Percentiles rank a stretch among this genome's conserved stretches.
phyloP scores from a whole-genome alignment of 495 filamentous ascomycete species.

The Hypoxylon cercidicola region DNA sequence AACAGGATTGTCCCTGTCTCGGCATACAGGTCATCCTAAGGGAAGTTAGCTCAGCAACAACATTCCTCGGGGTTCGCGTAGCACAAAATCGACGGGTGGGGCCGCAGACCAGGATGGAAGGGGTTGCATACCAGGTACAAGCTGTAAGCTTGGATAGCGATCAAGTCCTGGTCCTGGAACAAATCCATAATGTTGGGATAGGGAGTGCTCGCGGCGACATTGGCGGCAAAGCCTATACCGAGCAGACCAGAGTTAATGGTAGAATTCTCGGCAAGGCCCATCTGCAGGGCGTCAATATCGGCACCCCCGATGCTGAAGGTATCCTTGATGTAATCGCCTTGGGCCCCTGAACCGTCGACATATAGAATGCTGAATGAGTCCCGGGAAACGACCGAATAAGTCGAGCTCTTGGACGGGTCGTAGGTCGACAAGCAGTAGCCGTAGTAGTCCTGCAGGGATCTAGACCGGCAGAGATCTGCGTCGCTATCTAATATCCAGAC shows the following conservation, averaged over 20 bases:
- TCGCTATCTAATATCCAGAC: slow-evolving; percentile 70
- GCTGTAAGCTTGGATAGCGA: slow-evolving; percentile 86
- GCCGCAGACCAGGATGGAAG: background rate
- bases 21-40: slow-evolving; percentile 62
- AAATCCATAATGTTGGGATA: slow-evolving; percentile 85
- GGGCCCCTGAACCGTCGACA: slow-evolving; percentile 70
- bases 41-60: slow-evolving; percentile 13
- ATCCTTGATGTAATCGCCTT: slow-evolving; percentile 84
- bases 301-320: slow-evolving; percentile 73
- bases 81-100: background rate
- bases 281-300: slow-evolving; percentile 74
- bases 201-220: slow-evolving; percentile 70
- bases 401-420: slow-evolving; percentile 71
- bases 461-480: slow-evolving; percentile 56
- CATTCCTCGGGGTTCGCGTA: background rate
- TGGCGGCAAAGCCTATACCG: slow-evolving; percentile 83
- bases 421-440: slow-evolving; percentile 47
- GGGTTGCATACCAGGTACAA: slow-evolving; percentile 73
- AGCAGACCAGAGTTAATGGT: slow-evolving; percentile 81
- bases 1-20: slow-evolving; percentile 85
- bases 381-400: slow-evolving; percentile 70
- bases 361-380: slow-evolving; percentile 84
- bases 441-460: slow-evolving; percentile 45
- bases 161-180: slow-evolving; percentile 74
- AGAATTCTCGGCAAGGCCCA: slow-evolving; percentile 81